Evolutionary conservation across 495 filamentous ascomycete genomes (phyloP).

Genomic region (Penicillium daleae): DNA sequence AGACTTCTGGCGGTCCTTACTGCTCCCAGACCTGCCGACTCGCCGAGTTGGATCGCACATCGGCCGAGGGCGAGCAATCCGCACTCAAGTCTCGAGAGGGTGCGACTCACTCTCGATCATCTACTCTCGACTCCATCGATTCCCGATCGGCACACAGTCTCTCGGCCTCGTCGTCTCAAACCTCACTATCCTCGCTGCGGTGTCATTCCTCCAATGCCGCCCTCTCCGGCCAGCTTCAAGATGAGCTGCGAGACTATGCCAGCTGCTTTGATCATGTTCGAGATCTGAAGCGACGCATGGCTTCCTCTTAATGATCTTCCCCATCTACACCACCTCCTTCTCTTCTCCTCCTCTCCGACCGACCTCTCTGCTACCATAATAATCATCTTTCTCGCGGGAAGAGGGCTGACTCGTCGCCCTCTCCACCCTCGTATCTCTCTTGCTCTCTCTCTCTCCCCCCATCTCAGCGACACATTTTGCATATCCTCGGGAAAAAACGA

Average conservation of each 20-base stretch:
- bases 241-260: conserved; percentile 83
- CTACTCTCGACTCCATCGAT: conserved; percentile 30
- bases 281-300: conserved; percentile 63
- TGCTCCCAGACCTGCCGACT: conserved; percentile 93
- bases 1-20: conserved; percentile 77
- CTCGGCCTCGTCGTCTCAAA: conserved; percentile 82
- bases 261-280: conserved; percentile 85
- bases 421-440: not conserved
- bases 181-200: conserved; percentile 78
- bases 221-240: conserved; percentile 75
- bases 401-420: not conserved
- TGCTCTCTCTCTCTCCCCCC: conserved; percentile 6
- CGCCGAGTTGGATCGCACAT: conserved; percentile 78
- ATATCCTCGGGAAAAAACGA: conserved; percentile 15
- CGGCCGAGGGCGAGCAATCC: conserved; percentile 34
- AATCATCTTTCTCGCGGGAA: not conserved
- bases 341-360: not conserved
- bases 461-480: conserved; percentile 21
- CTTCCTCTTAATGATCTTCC: conserved; percentile 32
- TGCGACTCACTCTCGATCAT: conserved; percentile 40
- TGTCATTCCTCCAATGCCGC: conserved; percentile 60
- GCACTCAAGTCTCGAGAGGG: conserved; percentile 47
- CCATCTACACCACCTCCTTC: not conserved
- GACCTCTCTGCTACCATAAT: conserved; percentile 1
- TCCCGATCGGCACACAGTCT: conserved; percentile 43